These are phyloP conservation scores for Dorcoceras hygrometricum DNA, from an alignment of 257 asterid genomes.

Conservation along the genomic window DNA sequence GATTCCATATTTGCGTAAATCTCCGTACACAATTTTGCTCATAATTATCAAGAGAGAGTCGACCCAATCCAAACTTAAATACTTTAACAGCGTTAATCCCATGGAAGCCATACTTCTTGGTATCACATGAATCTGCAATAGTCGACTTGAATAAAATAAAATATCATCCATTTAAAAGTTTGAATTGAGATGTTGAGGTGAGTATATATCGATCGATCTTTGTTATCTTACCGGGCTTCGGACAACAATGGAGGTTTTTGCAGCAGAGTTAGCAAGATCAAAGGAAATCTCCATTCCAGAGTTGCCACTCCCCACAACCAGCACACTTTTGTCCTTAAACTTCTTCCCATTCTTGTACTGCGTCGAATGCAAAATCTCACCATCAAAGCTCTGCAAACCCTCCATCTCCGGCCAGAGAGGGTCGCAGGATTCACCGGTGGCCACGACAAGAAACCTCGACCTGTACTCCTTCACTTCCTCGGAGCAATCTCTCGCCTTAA, in stretches of 20 bases:
- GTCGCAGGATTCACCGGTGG: conserved; percentile 65
- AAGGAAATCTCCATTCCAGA: conserved; percentile 86
- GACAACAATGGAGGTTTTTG: conserved; percentile 56
- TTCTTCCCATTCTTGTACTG: conserved; percentile 44
- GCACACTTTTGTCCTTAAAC: conserved; percentile 35
- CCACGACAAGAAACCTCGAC: conserved; percentile 63
- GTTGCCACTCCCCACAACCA: conserved; percentile 88
- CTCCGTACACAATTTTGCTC: conserved; percentile 55
- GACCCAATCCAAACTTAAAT: conserved; percentile 30
- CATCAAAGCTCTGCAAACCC: conserved; percentile 48
- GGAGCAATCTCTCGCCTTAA: conserved; percentile 36
- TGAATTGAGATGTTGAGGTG: no score
- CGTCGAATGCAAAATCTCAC: conserved; percentile 67
- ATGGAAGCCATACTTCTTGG: conserved; percentile 41
- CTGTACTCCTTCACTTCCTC: conserved; percentile 38
- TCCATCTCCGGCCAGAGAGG: conserved; percentile 44
- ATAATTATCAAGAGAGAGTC: conserved; percentile 33
- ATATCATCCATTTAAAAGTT: no score
- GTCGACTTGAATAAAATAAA: no score
- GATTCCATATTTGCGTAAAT: conserved; percentile 49
- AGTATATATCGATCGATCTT: no score
- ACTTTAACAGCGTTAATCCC: conserved; percentile 27
- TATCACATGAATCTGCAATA: conserved; percentile 50
- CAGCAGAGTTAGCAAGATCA: conserved; percentile 64
- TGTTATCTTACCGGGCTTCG: conserved; percentile 82